A percentile compares a stretch with the other conserved stretches of the same genome.
These are phyloP conservation scores for Cucumis hystrix DNA, from an alignment of 306 rosid genomes.

Conservation along the genomic window DNA sequence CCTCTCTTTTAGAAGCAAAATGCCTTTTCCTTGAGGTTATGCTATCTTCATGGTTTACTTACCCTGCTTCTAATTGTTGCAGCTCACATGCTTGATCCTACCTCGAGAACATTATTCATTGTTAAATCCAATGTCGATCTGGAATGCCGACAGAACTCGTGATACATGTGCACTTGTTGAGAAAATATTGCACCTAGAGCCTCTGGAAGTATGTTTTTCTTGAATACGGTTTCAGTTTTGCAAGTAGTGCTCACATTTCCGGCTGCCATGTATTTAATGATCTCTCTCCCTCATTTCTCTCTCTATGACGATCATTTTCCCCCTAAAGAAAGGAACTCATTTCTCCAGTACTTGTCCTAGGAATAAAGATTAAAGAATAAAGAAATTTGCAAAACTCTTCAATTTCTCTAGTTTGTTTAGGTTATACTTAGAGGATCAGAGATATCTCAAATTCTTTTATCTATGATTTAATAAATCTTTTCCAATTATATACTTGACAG, in stretches of 20 bases:
- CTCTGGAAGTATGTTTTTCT: conserved; percentile 57
- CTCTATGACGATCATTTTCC: background rate
- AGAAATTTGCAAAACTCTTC: background rate
- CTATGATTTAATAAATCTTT: background rate
- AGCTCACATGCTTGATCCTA: conserved; percentile 75
- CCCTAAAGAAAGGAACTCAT: background rate
- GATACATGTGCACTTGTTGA: conserved; percentile 73
- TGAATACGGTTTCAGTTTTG: background rate
- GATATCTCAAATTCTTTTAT: background rate
- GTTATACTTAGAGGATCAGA: background rate
- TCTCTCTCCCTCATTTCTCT: background rate
- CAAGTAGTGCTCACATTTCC: background rate
- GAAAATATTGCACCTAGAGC: conserved; percentile 76
- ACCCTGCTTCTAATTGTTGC: conserved; percentile 28
- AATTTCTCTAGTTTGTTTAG: background rate
- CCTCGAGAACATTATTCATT: conserved; percentile 48
- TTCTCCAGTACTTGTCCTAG: background rate
- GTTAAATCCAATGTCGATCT: conserved; percentile 69
- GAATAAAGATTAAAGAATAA: background rate
- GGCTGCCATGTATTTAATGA: background rate
- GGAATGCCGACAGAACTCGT: conserved; percentile 55
- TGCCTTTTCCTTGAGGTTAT: background rate
- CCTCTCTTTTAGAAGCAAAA: background rate
- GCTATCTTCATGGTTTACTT: background rate
- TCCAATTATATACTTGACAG: background rate